A percentile compares a stretch with the other conserved stretches of the same genome.
Evolutionary conservation across 2,329 filamentous ascomycete genomes (phyloP).

Genomic region (Fusarium sarcochroum): DNA sequence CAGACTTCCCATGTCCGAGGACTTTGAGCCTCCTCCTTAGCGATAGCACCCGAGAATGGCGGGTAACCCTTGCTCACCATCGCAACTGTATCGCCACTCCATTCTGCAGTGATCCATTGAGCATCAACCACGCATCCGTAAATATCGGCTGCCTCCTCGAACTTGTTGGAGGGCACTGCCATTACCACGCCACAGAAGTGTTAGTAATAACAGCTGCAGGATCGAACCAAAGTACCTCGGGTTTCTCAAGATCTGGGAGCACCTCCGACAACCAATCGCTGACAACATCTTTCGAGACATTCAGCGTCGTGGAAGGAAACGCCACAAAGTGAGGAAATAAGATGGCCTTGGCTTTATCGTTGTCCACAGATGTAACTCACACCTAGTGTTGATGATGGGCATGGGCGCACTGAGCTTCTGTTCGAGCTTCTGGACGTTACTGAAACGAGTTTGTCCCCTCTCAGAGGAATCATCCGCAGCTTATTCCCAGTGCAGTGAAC

Average conservation of each 20-base stretch:
- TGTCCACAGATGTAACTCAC: constrained; percentile 31
- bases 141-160: constrained; percentile 17
- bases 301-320: constrained; percentile 21
- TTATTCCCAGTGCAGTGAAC: constrained; percentile 39
- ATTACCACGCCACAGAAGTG: constrained; percentile 29
- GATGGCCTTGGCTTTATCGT: neutral
- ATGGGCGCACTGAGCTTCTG: constrained; percentile 30
- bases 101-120: constrained; percentile 27
- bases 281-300: constrained; percentile 18
- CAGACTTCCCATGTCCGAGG: accelerated
- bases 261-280: constrained; percentile 19
- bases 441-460: constrained; percentile 27
- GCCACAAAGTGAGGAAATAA: constrained; percentile 32
- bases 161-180: constrained; percentile 19
- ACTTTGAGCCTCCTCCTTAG: accelerated
- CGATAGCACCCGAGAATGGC: constrained; percentile 29
- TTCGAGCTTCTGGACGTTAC: constrained; percentile 28
- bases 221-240: constrained; percentile 40
- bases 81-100: constrained; percentile 35
- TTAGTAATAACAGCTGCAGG: constrained; percentile 25
- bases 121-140: constrained; percentile 44
- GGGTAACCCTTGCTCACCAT: constrained; percentile 34
- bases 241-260: constrained; percentile 4
- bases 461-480: constrained; percentile 30
- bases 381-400: constrained; percentile 35